phyloP scores from a whole-genome alignment of 2,329 filamentous ascomycete genomes.

The Alternaria postmessia region DNA sequence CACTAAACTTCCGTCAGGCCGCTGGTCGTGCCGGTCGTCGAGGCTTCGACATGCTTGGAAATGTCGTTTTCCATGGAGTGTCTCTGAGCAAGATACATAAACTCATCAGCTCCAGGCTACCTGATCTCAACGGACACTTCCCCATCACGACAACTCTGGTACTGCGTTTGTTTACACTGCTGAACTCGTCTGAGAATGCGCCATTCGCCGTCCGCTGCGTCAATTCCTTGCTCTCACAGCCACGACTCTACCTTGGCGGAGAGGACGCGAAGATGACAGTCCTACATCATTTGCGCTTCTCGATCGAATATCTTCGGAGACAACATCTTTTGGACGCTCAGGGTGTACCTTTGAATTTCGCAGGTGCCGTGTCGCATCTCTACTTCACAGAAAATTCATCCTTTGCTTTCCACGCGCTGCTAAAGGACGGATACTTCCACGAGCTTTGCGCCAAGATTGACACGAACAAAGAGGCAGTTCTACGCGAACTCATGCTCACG shows the following conservation, averaged over 20 bases:
- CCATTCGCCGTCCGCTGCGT: conserved; percentile 69
- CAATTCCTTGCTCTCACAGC: conserved; percentile 73
- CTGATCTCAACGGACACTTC: conserved; percentile 79
- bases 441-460: conserved; percentile 67
- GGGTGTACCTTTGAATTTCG: conserved; percentile 75
- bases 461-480: conserved; percentile 57
- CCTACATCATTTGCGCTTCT: conserved; percentile 80
- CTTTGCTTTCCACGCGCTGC: conserved; percentile 78
- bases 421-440: conserved; percentile 76
- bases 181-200: conserved; percentile 71
- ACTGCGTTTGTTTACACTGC: conserved; percentile 71
- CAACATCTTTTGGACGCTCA: conserved; percentile 69
- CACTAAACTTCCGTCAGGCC: conserved; percentile 78
- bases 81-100: conserved; percentile 68
- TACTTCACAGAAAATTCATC: conserved; percentile 79
- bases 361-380: conserved; percentile 73
- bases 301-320: conserved; percentile 78
- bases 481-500: conserved; percentile 71
- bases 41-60: conserved; percentile 82
- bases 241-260: conserved; percentile 74
- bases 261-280: conserved; percentile 72
- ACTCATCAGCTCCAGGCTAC: conserved; percentile 75
- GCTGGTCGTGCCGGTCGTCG: conserved; percentile 80
- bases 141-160: conserved; percentile 78
- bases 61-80: conserved; percentile 79